Base-by-base conservation (phyloP, 2,329 filamentous ascomycete genomes). In the Blumeria graminis region DNA sequence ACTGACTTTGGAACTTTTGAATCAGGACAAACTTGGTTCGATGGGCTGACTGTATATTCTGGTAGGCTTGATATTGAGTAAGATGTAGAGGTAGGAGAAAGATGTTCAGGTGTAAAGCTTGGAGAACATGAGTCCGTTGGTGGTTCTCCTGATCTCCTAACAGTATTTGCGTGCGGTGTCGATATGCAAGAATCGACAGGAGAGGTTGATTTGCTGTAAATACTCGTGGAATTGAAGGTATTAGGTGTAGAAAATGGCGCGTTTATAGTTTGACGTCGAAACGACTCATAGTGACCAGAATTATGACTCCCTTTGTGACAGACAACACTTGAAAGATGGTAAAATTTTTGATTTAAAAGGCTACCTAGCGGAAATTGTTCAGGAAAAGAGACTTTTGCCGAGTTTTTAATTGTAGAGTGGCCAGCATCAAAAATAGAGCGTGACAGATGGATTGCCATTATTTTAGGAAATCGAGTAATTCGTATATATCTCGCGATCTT, bases 261-360 rank as follows among this genome's bases (percentile, higher is more conserved):
- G 55, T 82, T 79, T 8, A 86, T 70, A 58, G 86, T 83, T 68
- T 96, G 92, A 39, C 92, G 78, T 36, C 92, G 78, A 68, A 96
- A 96, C 0, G 88, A 90, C 68, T 98, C 92, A 70, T 98, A 98
- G 66, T 98, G 92, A 0, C 92, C 92, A 63, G 88, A 94, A 65
- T 94, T 83, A 67, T 98, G 92, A 60, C 86, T 93, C 39, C 92
- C 92, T 65, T 94, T 94, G 67, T 98, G 92, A 22, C 86, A 94
- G 38, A 98, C 87, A 38, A 94, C 78, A 11, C 84, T 87, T 0
- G 94, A 76, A 5, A 98, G 74, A 63, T 82, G 86, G 69, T 95
- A 98, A 65, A 78, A 83, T 60, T 81, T 84, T 64, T 84, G 81
- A 57, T 84, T 77, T 46, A 92, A 70, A 28, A 96, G 71, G 0